Evolutionary conservation across 2,329 filamentous ascomycete genomes (phyloP), one percentile per base, ranked within the genome.

Genomic region (Macroventuria anomochaeta): DNA sequence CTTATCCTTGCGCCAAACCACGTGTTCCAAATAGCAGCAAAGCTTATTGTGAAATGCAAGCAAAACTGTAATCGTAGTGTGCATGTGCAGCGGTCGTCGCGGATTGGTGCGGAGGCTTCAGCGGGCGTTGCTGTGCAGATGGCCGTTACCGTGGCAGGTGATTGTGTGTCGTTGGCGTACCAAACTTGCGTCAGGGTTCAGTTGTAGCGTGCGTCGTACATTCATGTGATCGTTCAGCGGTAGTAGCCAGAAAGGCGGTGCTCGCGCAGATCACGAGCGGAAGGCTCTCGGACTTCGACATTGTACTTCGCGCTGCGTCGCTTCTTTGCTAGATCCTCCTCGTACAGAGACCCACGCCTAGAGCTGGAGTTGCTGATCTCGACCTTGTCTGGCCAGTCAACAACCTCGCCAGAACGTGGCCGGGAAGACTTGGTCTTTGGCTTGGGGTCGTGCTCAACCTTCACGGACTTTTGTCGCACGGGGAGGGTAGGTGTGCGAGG

Each of bases 241-340:
- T 75, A 75, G 69, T 76, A 76, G 63, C 67, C 71, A 41, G 72
- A 74, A 33, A 65, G 67, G 18, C 72, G 70, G 62, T 73, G 67
- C 57, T 74, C 70, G 60, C 70, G 72, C 41, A 71, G 36, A 58
- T 75, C 70, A 42, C 70, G 67, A 32, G 49, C 42, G 15, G 70
- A 68, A n/a, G 76, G 75, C 61, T 77, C 72, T 29, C 76, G 73
- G 57, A 77, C 70, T 56, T 77, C 75, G 46, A 77, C 73, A 31
- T 65, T 65, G 69, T 77, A 77, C 52, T 70, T 67, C 40, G 70
- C 68, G 56, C 71, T 71, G 28, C 70, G 68, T 50, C 69, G 72
- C 39, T 72, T 70, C 52, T 63, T 64, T 12, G 62, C 70, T 20
- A 75, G 40, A 50, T 77, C 76, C 51, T 74, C 65, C 51, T 73